These are phyloP conservation scores for Trypanosoma platydactyli DNA, from an alignment of 208 protist genomes.

Conservation along the genomic window DNA sequence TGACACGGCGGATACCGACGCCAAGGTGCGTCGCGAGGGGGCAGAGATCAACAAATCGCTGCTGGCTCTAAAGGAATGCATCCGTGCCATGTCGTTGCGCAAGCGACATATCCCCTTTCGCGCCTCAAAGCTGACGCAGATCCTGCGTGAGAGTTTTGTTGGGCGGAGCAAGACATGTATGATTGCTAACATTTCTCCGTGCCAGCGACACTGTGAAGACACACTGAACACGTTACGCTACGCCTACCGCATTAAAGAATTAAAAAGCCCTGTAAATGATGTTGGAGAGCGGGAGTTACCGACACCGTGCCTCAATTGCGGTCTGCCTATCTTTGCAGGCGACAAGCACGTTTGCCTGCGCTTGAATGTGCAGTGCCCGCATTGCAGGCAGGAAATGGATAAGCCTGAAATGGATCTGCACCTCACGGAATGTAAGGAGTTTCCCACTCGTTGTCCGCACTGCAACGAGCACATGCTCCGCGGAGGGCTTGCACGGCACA, in stretches of 20 bases:
- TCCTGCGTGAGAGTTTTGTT: slow-evolving; percentile 94
- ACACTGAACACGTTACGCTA: slow-evolving; percentile 98
- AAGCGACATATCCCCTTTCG: slow-evolving; percentile 96
- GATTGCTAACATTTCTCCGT: slow-evolving; percentile 93
- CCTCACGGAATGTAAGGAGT: slow-evolving; percentile 65
- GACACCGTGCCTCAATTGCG: slow-evolving; percentile 65
- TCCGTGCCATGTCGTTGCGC: slow-evolving; percentile 92
- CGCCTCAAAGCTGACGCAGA: slow-evolving; percentile 95
- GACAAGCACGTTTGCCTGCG: slow-evolving; percentile 74
- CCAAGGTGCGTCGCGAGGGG: slow-evolving; percentile 90
- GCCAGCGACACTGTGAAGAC: slow-evolving; percentile 88
- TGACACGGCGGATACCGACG: slow-evolving; percentile 89
- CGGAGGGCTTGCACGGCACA: slow-evolving; percentile 49
- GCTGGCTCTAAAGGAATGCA: slow-evolving; percentile 98
- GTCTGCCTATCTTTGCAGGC: slow-evolving; percentile 64
- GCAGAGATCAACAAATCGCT: slow-evolving; percentile 98
- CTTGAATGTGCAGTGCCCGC: slow-evolving; percentile 52
- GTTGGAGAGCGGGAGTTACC: slow-evolving; percentile 33
- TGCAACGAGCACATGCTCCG: slow-evolving; percentile 73
- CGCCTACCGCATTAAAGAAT: slow-evolving; percentile 93
- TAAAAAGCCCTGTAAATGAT: slow-evolving; percentile 40
- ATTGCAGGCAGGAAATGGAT: slow-evolving; percentile 69
- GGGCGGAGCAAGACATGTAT: slow-evolving; percentile 92
- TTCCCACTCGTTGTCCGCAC: slow-evolving; percentile 61
- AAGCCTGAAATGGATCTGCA: slow-evolving; percentile 72